Base-by-base conservation (phyloP, 345 rosid species). In the Syzygium aqueum region DNA sequence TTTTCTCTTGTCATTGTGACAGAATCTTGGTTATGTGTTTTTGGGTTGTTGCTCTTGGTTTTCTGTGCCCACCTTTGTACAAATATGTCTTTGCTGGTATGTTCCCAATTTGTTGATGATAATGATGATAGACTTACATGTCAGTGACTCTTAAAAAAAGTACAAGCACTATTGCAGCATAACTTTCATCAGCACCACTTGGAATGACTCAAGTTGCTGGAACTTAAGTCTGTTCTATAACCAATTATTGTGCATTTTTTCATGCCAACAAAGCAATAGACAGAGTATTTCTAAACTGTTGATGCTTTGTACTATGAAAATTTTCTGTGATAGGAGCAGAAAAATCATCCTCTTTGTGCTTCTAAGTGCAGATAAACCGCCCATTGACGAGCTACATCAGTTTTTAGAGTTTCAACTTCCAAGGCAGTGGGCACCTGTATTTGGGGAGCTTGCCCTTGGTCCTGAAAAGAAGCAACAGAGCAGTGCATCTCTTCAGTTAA, bases 361-460 rank as follows among this genome's bases (percentile, higher is more conserved):
- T 53, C 49, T 37, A 43, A 54, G 14, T 53, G 87, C 89, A 91
- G 94, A 92, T 88, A 91, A 92, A 59, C 94, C 94, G 27, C 93
- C 94, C 33, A 88, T 89, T 27, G 92, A 92, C 23, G 94, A 92
- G 84, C 91, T 92, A 53, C 93, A 90, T 86, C 94, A 92, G 91
- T 92, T 92, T 87, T 88, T 92, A 85, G 94, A 92, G 90, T 91
- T 92, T 89, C 94, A 92, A 90, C 90, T 92, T 87, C 93, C 94
- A 10, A 89, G 89, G 88, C 94, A 91, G 73, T 92, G 94, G 94
- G 94, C 94, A 46, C 94, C 94, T 15, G 92, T 91, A 77, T 92
- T 92, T 88, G 91, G 92, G 73, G 94, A 92, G 77, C 93, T 92
- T 78, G 90, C 92, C 65, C 89, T 92, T 54, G 94, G 94, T 49